Evolutionary conservation across 768 basidiomycete species (phyloP).

Genomic region (Suillus subaureus): DNA sequence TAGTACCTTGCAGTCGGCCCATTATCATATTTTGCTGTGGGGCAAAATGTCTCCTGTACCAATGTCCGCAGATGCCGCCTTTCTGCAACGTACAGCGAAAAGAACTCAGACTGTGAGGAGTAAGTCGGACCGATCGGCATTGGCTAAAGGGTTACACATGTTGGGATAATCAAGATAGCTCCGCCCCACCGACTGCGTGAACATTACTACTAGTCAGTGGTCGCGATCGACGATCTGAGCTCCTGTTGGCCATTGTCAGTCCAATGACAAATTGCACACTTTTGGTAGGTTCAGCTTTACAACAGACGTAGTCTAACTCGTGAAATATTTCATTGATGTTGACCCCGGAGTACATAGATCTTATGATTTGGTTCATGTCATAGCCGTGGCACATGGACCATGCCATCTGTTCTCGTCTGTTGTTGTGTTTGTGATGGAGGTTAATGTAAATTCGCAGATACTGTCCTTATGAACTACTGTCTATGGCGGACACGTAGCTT

Average conservation of each 20-base stretch:
- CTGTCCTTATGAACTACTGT: background rate
- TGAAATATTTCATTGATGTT: no score
- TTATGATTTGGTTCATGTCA: no score
- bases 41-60: background rate
- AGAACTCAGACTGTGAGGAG: slow-evolving; percentile 17
- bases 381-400: no score
- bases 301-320: no score
- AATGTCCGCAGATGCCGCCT: background rate
- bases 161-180: background rate
- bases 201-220: background rate
- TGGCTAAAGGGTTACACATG: background rate
- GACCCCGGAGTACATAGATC: no score
- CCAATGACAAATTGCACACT: background rate
- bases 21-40: background rate
- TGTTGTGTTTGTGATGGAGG: no score
- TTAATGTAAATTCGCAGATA: no score
- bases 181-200: background rate
- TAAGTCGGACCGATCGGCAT: slow-evolving; percentile 25
- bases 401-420: no score
- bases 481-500: background rate
- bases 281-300: no score
- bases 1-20: background rate
- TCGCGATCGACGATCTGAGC: slow-evolving; percentile 2
- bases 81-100: slow-evolving; percentile 25
- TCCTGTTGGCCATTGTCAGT: background rate